Conservation (phyloP, 2,329 filamentous ascomycete species). For the Akanthomyces uredinophilus region DNA sequence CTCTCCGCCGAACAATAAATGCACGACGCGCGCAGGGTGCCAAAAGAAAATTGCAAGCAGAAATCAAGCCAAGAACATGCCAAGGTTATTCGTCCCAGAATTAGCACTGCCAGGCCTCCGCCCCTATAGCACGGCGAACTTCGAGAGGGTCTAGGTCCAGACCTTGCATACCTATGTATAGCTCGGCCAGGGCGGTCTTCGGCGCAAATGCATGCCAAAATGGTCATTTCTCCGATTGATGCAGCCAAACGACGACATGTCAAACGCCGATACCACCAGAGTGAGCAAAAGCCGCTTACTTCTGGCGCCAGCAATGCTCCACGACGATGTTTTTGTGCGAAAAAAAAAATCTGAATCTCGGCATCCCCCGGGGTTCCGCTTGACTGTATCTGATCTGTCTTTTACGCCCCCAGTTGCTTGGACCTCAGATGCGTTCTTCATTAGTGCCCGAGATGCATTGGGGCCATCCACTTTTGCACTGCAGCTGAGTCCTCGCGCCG, state of each 20-base stretch:
- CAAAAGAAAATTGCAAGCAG: neutral
- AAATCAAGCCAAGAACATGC: neutral
- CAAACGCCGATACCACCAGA: neutral
- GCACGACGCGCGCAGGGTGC: neutral
- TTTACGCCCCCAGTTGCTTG: slow-evolving; percentile 4
- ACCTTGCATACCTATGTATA: neutral
- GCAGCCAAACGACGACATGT: neutral
- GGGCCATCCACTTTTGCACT: neutral
- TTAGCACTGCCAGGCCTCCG: neutral
- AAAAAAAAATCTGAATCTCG: neutral
- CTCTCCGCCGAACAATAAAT: neutral
- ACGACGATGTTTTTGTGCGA: neutral
- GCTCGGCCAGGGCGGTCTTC: neutral
- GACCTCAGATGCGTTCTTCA: neutral
- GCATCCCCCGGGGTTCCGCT: neutral
- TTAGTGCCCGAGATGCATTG: slow-evolving; percentile 2
- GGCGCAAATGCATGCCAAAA: neutral
- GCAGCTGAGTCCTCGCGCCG: neutral
- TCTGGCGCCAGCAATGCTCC: neutral
- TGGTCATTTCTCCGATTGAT: slow-evolving; percentile 5
- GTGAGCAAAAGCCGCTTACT: neutral
- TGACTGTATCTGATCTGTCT: neutral
- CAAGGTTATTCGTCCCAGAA: neutral
- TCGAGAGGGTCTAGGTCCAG: neutral
- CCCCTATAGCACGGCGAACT: neutral